Conservation (phyloP, 768 basidiomycete species). For the Hericium rajendrae region DNA sequence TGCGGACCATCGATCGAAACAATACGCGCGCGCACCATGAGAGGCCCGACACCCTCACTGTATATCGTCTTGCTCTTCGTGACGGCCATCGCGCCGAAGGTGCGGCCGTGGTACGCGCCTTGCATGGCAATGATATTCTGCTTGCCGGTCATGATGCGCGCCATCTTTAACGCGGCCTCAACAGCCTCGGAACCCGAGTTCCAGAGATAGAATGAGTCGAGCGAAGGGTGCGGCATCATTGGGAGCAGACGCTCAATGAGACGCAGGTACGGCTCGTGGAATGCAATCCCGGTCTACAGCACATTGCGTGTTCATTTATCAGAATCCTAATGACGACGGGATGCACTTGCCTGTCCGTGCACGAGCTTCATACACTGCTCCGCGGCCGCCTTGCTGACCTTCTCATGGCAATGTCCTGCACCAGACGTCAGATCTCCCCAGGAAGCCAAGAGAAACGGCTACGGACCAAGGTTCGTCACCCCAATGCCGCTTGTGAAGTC, state of each 20-base stretch:
- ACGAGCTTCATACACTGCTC: constrained; percentile 77
- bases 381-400: constrained; percentile 80
- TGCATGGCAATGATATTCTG: constrained; percentile 92
- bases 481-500: constrained; percentile 15
- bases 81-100: constrained; percentile 86
- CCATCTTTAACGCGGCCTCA: constrained; percentile 85
- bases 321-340: neutral
- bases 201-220: constrained; percentile 97
- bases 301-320: neutral
- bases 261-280: constrained; percentile 76
- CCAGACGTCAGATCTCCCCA: neutral
- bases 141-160: constrained; percentile 62
- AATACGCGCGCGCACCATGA: constrained; percentile 53
- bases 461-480: constrained; percentile 13
- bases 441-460: neutral
- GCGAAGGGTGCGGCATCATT: constrained; percentile 81
- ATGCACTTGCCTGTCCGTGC: constrained; percentile 53
- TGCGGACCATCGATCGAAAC: neutral
- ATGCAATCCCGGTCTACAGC: constrained; percentile 75
- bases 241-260: constrained; percentile 82
- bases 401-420: constrained; percentile 82
- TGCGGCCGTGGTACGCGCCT: constrained; percentile 88
- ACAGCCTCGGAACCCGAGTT: constrained; percentile 94
- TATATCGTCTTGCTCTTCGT: constrained; percentile 94
- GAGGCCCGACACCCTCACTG: constrained; percentile 63